phyloP scores from a whole-genome alignment of 176 grass and related monocot genomes.

The Avena eriantha region DNA sequence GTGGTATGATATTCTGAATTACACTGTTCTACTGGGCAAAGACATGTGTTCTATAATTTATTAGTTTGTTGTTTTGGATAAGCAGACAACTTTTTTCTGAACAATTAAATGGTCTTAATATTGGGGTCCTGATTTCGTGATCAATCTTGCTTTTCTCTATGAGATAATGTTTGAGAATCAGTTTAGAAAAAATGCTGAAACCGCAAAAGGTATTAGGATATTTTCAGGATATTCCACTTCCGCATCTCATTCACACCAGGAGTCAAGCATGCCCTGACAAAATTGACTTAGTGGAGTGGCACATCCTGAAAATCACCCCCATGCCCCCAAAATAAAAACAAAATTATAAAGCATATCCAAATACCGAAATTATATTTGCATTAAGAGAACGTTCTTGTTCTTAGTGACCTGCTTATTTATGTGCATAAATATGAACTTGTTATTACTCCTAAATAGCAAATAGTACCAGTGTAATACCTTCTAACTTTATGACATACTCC shows the following conservation, averaged over 20 bases:
- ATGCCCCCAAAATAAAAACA: no score
- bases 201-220: background rate
- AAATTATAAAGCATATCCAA: background rate
- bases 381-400: background rate
- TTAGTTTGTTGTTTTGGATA: constrained; percentile 12
- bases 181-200: background rate
- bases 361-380: background rate
- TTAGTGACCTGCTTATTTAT: background rate
- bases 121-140: background rate
- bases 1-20: constrained; percentile 38
- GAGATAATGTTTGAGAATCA: background rate
- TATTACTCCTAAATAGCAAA: background rate
- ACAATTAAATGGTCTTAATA: background rate
- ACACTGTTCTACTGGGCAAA: no score
- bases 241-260: background rate
- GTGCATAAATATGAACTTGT: background rate
- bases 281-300: background rate
- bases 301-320: no score
- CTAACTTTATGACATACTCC: background rate
- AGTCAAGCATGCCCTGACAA: background rate
- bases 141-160: background rate
- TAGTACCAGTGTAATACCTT: background rate
- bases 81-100: background rate
- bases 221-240: background rate
- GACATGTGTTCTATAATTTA: background rate